Conservation (phyloP, 768 basidiomycete genomes). For the Lyophyllum decastes region DNA sequence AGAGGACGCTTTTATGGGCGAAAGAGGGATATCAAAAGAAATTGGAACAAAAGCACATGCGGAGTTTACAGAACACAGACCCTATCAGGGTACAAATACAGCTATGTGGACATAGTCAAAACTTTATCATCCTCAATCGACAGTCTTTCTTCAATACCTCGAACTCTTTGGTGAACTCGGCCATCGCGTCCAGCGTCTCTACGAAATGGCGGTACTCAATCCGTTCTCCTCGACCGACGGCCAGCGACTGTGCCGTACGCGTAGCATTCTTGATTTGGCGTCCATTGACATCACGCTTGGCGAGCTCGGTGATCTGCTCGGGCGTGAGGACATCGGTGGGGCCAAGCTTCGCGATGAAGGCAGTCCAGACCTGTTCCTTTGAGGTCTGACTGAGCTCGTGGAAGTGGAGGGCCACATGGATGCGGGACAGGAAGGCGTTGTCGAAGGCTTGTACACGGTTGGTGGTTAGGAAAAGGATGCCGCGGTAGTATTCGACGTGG, state of each 20-base stretch:
- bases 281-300: slow-evolving; percentile 57
- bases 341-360: slow-evolving; percentile 54
- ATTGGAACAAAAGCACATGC: neutral
- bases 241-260: slow-evolving; percentile 63
- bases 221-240: slow-evolving; percentile 46
- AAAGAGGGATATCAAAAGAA: neutral
- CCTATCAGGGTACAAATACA: neutral
- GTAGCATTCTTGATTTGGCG: slow-evolving; percentile 73
- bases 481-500: slow-evolving; percentile 58
- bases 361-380: slow-evolving; percentile 61
- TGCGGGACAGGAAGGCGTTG: slow-evolving; percentile 68
- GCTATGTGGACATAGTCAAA: neutral
- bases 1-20: no score
- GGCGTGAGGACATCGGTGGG: slow-evolving; percentile 34
- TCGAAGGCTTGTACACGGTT: slow-evolving; percentile 63
- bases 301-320: slow-evolving; percentile 47
- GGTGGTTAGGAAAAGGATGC: slow-evolving; percentile 58
- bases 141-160: slow-evolving; percentile 19
- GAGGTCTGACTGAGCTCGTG: slow-evolving; percentile 53
- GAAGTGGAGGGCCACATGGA: slow-evolving; percentile 69
- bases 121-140: neutral
- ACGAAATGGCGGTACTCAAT: slow-evolving; percentile 52
- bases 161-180: slow-evolving; percentile 56
- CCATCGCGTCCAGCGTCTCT: slow-evolving; percentile 63
- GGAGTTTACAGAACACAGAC: neutral